A percentile compares a stretch with the other conserved stretches of the same genome.
phyloP scores from a whole-genome alignment of 2,329 filamentous ascomycete species.

The Pseudogymnoascus sp. region DNA sequence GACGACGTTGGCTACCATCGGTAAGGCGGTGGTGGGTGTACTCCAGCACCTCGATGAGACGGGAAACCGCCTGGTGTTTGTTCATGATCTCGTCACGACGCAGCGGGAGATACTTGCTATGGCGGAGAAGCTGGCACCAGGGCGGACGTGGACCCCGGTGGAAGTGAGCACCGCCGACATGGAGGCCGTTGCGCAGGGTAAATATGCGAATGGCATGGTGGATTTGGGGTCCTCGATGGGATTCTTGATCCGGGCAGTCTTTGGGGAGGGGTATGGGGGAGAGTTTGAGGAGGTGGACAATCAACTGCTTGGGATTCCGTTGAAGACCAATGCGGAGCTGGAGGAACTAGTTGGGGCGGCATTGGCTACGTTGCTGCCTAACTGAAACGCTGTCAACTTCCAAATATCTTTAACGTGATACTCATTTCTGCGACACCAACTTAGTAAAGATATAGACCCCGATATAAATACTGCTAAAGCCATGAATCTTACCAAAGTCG shows the following conservation, averaged over 20 bases:
- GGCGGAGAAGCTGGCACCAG: slow-evolving; percentile 28
- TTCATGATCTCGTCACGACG: slow-evolving; percentile 37
- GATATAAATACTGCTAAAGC: not conserved
- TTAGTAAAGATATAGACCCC: not conserved
- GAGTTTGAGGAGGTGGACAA: slow-evolving; percentile 35
- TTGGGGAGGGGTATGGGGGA: slow-evolving; percentile 28
- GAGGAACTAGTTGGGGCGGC: slow-evolving; percentile 23
- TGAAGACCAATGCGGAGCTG: slow-evolving; percentile 35
- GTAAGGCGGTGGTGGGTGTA: not conserved
- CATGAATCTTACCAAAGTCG: slow-evolving; percentile 1
- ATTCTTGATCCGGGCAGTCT: slow-evolving; percentile 30
- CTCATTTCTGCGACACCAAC: not conserved
- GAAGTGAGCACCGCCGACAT: slow-evolving; percentile 14
- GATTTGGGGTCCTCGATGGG: slow-evolving; percentile 28
- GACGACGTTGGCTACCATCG: not conserved
- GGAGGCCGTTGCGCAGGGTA: slow-evolving; percentile 14
- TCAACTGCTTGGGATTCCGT: slow-evolving; percentile 37
- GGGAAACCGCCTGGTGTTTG: slow-evolving; percentile 42
- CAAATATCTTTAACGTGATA: not conserved
- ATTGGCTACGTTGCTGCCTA: not conserved
- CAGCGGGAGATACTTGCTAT: slow-evolving; percentile 35
- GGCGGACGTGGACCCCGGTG: slow-evolving; percentile 22
- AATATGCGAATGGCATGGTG: slow-evolving; percentile 20
- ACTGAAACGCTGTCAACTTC: not conserved
- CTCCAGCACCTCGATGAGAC: not conserved